Evolutionary conservation across 2,329 filamentous ascomycete species (phyloP).

Genomic region (Microdochium trichocladiopsis): DNA sequence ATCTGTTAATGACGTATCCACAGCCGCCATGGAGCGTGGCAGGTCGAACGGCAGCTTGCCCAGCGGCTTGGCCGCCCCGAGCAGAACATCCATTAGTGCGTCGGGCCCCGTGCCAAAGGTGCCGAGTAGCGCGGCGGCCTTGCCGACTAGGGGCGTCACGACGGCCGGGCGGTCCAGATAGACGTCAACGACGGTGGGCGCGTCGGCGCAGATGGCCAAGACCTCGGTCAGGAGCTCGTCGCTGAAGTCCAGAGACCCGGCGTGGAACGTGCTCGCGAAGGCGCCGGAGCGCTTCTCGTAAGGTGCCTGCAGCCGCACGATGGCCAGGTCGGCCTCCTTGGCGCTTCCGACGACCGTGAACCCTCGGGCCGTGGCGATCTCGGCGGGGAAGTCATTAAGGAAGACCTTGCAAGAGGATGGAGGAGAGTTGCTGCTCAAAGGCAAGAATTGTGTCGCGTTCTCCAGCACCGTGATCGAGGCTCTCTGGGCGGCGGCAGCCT

Average conservation of each 20-base stretch:
- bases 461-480: not conserved
- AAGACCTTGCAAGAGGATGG: not conserved
- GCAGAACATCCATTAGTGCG: constrained; percentile 35
- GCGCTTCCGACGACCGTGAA: constrained; percentile 26
- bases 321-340: constrained; percentile 30
- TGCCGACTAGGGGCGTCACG: constrained; percentile 30
- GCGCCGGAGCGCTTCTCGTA: constrained; percentile 30
- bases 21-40: constrained; percentile 33
- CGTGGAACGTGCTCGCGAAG: constrained; percentile 29
- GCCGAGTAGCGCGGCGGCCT: constrained; percentile 28
- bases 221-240: not conserved
- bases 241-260: constrained; percentile 32
- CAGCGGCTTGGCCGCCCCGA: constrained; percentile 26
- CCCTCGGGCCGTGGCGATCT: not conserved
- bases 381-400: not conserved
- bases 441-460: not conserved
- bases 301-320: constrained; percentile 30
- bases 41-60: constrained; percentile 39
- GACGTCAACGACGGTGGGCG: constrained; percentile 35
- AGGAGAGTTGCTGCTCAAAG: not conserved
- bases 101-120: constrained; percentile 31
- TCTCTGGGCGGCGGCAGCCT: not conserved
- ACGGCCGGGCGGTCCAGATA: constrained; percentile 32
- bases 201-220: constrained; percentile 24
- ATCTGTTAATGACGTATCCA: constrained; percentile 21